phyloP scores from a whole-genome alignment of 768 basidiomycete genomes.

The Coprinellus micaceus region DNA sequence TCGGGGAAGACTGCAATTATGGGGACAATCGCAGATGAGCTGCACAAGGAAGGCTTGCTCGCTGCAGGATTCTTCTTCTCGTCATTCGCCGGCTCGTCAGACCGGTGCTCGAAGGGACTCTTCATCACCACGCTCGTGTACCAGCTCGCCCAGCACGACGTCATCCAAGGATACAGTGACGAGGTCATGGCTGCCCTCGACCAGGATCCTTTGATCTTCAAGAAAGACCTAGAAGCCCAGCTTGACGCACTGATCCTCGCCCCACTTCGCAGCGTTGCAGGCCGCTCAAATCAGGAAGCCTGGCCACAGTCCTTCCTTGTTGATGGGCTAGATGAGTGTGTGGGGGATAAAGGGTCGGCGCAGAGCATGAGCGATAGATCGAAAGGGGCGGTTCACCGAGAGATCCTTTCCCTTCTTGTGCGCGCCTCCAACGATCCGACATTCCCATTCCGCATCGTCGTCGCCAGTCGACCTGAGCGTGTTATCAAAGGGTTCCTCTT shows the following conservation, averaged over 20 bases:
- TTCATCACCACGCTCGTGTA: slow-evolving; percentile 29
- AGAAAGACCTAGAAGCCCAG: slow-evolving; percentile 14
- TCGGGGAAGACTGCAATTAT: slow-evolving; percentile 27
- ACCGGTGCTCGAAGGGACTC: slow-evolving; percentile 17
- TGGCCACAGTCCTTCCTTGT: slow-evolving; percentile 14
- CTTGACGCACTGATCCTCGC: slow-evolving; percentile 14
- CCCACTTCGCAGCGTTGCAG: slow-evolving; percentile 6
- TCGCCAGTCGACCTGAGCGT: background rate
- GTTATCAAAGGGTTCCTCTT: background rate
- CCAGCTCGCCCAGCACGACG: slow-evolving; percentile 20
- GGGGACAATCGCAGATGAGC: slow-evolving; percentile 20
- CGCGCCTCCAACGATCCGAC: background rate
- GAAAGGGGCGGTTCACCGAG: background rate
- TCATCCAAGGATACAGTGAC: background rate
- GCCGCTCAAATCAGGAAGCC: background rate
- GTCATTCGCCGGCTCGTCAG: slow-evolving; percentile 15
- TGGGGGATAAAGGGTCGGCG: too few species aligned
- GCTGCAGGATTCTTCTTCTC: slow-evolving; percentile 37
- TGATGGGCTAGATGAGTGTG: slow-evolving; percentile 29
- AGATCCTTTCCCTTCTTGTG: background rate
- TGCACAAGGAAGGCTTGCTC: slow-evolving; percentile 15
- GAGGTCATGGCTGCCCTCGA: slow-evolving; percentile 7
- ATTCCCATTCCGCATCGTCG: background rate
- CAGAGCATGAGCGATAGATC: background rate
- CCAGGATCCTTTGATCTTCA: slow-evolving; percentile 16